Evolutionary conservation across 495 filamentous ascomycete species (phyloP).

Genomic region (Podospora pseudoanserina): DNA sequence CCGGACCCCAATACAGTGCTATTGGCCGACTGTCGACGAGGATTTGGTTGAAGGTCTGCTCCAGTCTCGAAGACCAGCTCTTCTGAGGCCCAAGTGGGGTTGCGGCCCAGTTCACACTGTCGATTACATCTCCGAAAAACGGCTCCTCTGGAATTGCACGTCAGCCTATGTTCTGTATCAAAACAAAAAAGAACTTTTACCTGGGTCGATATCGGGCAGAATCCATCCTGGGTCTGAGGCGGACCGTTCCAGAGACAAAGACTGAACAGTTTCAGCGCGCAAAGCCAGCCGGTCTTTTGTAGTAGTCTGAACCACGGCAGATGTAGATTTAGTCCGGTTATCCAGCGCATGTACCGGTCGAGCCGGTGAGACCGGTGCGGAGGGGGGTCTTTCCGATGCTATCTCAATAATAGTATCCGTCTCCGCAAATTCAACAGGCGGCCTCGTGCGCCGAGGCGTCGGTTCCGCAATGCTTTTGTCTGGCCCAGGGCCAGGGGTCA

Average conservation of each 20-base stretch:
- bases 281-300: conserved; percentile 8
- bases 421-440: neutral
- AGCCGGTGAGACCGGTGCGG: neutral
- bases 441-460: neutral
- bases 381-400: neutral
- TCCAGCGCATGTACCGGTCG: neutral
- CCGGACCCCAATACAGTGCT: conserved; percentile 47
- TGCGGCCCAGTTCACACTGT: conserved; percentile 50
- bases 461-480: neutral
- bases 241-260: conserved; percentile 23
- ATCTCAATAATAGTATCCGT: neutral
- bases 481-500: neutral
- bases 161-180: neutral
- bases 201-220: conserved; percentile 32
- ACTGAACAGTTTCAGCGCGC: conserved; percentile 23
- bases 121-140: conserved; percentile 33
- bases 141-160: conserved; percentile 25
- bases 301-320: conserved; percentile 1
- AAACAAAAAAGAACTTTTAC: conserved; percentile 15
- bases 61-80: conserved; percentile 51
- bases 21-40: conserved; percentile 64
- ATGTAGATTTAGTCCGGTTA: conserved; percentile 15
- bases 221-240: conserved; percentile 31
- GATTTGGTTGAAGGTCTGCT: conserved; percentile 58
- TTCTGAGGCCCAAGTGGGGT: conserved; percentile 61